phyloP scores from a whole-genome alignment of 176 grass and related monocot genomes.

The Guadua angustifolia region DNA sequence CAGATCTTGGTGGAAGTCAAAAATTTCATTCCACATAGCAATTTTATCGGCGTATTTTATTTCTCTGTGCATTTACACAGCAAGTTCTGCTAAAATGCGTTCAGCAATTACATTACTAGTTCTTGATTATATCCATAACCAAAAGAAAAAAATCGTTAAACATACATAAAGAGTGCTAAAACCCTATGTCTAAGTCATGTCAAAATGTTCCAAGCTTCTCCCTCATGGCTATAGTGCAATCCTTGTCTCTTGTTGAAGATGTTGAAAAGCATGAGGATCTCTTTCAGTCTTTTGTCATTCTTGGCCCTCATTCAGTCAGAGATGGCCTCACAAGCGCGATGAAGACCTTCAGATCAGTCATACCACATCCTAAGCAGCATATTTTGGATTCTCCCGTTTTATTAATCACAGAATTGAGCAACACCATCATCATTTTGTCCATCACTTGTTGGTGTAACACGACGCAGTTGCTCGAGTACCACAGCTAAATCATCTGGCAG shows the following conservation, averaged over 20 bases:
- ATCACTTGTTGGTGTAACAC: constrained; percentile 25
- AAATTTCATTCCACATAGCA: neutral
- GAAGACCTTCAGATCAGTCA: constrained; percentile 8
- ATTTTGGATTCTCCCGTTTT: neutral
- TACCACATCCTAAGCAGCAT: neutral
- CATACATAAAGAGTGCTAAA: neutral
- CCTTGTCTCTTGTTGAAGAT: constrained; percentile 31
- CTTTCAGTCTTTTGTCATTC: constrained; percentile 14
- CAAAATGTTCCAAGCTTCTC: neutral
- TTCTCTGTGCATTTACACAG: neutral
- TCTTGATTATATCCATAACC: neutral
- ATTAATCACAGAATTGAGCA: neutral
- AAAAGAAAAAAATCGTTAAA: neutral
- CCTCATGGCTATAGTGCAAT: neutral
- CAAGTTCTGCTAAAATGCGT: neutral
- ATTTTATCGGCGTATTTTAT: neutral
- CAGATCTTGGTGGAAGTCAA: neutral
- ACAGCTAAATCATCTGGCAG: constrained; percentile 78
- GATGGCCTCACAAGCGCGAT: constrained; percentile 22
- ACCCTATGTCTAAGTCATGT: neutral
- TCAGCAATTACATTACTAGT: neutral
- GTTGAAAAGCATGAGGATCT: constrained; percentile 35
- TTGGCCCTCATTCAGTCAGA: constrained; percentile 40
- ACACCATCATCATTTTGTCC: neutral
- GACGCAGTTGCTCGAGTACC: constrained; percentile 53